These are phyloP conservation scores for Hericium coralloides DNA, from an alignment of 768 basidiomycete species.

Conservation along the genomic window DNA sequence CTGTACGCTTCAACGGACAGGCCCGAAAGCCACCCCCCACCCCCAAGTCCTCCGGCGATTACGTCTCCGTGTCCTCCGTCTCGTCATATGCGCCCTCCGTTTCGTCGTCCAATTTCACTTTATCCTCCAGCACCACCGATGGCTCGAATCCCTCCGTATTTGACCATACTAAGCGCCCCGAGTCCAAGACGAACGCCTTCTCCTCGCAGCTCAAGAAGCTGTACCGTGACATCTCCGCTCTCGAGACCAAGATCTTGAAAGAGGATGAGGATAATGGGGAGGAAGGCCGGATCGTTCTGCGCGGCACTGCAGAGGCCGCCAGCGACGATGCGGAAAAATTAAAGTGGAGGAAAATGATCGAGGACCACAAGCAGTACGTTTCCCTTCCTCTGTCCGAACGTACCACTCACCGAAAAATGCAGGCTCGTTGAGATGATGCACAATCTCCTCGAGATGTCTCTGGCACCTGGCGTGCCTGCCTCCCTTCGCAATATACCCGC, in stretches of 20 bases:
- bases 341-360: slow-evolving; percentile 63
- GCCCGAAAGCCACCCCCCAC: slow-evolving; percentile 41
- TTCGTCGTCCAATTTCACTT: slow-evolving; percentile 59
- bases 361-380: slow-evolving; percentile 81
- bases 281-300: slow-evolving; percentile 29
- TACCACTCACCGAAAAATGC: slow-evolving; percentile 4
- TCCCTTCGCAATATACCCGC: slow-evolving; percentile 84
- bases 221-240: slow-evolving; percentile 71
- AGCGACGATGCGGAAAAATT: slow-evolving; percentile 62
- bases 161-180: slow-evolving; percentile 40
- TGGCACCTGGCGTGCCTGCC: slow-evolving; percentile 80
- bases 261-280: slow-evolving; percentile 44
- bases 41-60: slow-evolving; percentile 59
- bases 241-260: slow-evolving; percentile 68
- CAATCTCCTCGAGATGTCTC: slow-evolving; percentile 76
- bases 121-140: slow-evolving; percentile 68
- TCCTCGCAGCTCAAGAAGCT: slow-evolving; percentile 70
- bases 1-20: slow-evolving; percentile 70
- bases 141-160: slow-evolving; percentile 65
- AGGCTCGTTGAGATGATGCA: slow-evolving; percentile 90
- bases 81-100: slow-evolving; percentile 68
- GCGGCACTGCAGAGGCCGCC: slow-evolving; percentile 19
- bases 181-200: slow-evolving; percentile 53
- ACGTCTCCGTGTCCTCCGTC: slow-evolving; percentile 64
- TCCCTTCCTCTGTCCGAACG: background rate